These are phyloP conservation scores for Aspergillus baeticus DNA, from an alignment of 495 filamentous ascomycete species.

Conservation along the genomic window DNA sequence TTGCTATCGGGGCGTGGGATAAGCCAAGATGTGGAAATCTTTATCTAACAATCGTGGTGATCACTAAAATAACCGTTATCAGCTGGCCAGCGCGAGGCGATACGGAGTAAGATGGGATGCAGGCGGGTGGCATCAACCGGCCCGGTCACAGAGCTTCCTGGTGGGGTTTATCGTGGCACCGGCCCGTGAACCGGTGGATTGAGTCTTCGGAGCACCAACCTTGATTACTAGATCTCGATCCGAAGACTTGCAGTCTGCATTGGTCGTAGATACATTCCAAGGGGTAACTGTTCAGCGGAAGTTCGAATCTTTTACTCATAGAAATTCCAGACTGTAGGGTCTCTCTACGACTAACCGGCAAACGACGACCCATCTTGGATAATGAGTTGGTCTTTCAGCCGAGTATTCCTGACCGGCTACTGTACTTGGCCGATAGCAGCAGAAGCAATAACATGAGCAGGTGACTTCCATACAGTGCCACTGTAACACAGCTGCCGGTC, in stretches of 20 bases:
- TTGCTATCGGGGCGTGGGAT: no score
- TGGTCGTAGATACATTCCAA: not conserved
- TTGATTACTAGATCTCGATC: not conserved
- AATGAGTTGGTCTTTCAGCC: not conserved
- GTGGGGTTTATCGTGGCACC: conserved; percentile 15
- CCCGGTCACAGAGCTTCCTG: conserved; percentile 19
- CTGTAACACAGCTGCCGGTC: conserved; percentile 12
- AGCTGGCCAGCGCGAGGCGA: not conserved
- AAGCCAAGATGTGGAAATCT: no score
- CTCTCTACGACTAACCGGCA: not conserved
- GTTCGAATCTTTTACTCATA: conserved; percentile 7
- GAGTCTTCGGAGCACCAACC: not conserved
- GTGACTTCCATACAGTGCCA: not conserved
- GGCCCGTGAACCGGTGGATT: conserved; percentile 21
- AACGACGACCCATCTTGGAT: not conserved
- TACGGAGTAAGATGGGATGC: no score
- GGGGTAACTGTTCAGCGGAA: not conserved
- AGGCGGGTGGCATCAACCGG: conserved; percentile 7
- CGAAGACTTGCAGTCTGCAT: not conserved
- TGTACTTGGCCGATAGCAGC: conserved; percentile 1
- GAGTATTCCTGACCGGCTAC: not conserved
- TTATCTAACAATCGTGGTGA: no score
- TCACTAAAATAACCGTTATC: no score
- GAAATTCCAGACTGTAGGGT: not conserved
- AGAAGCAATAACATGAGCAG: not conserved